Evolutionary conservation across 2,329 filamentous ascomycete genomes (phyloP).

Genomic region (Colletotrichum sp.): DNA sequence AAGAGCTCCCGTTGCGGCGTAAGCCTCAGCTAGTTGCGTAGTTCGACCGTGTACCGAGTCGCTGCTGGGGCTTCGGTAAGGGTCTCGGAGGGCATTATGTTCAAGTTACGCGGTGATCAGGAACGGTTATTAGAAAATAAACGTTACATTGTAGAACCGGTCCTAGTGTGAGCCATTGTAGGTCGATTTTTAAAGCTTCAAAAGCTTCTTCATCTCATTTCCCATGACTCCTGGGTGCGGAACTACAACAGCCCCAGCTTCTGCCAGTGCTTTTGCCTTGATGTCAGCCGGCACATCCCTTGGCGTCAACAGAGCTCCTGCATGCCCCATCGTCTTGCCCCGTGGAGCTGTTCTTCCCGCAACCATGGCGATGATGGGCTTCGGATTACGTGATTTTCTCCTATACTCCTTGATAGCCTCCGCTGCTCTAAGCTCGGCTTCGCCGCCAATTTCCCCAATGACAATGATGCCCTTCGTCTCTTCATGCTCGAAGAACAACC

Average conservation of each 20-base stretch:
- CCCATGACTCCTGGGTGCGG: constrained; percentile 45
- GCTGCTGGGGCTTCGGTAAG: neutral
- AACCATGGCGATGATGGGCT: constrained; percentile 69
- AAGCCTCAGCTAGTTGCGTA: neutral
- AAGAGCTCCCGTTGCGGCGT: neutral
- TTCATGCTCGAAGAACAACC: constrained; percentile 69
- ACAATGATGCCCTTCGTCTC: constrained; percentile 76
- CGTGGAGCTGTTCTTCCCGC: constrained; percentile 66
- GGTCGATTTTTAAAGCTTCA: constrained; percentile 14
- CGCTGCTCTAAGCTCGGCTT: constrained; percentile 73
- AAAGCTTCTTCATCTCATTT: constrained; percentile 34
- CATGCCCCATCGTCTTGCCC: constrained; percentile 74
- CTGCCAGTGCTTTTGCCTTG: constrained; percentile 37
- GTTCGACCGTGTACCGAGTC: neutral
- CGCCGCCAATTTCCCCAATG: constrained; percentile 75
- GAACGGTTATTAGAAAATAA: neutral
- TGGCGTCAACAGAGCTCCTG: constrained; percentile 61
- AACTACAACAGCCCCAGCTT: constrained; percentile 41
- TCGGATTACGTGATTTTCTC: constrained; percentile 60
- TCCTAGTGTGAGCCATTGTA: neutral
- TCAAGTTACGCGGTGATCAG: neutral
- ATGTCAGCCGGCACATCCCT: constrained; percentile 34
- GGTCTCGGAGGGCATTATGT: neutral
- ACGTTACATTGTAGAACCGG: neutral
- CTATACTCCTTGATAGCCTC: constrained; percentile 73